Evolutionary conservation across 2,329 filamentous ascomycete species (phyloP).

Genomic region (Cercospora brassicicola): DNA sequence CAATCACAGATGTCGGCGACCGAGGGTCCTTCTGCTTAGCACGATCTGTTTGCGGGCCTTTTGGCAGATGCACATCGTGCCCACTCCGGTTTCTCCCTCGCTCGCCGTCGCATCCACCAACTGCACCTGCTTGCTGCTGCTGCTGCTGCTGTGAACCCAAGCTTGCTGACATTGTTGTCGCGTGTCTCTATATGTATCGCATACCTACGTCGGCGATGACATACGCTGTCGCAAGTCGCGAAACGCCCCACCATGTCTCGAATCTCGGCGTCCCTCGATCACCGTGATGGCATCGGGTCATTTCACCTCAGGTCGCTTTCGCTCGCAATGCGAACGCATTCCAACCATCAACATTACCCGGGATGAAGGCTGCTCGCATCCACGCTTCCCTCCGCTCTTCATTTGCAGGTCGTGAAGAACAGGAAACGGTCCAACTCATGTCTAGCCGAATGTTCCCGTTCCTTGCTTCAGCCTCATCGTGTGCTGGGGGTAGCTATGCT

Average conservation of each 20-base stretch:
- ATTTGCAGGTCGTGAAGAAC: neutral
- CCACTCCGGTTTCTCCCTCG: constrained; percentile 3
- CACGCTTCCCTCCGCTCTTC: neutral
- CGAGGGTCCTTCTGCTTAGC: neutral
- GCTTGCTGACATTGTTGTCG: neutral
- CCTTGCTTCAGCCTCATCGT: neutral
- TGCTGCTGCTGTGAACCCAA: neutral
- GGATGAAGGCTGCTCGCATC: neutral
- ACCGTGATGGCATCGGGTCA: neutral
- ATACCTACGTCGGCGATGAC: neutral
- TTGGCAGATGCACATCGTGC: neutral
- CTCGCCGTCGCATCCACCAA: neutral
- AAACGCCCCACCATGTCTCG: neutral
- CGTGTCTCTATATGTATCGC: neutral
- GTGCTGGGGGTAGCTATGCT: neutral
- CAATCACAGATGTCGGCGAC: neutral
- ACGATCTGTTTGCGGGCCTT: neutral
- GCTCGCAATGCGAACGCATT: neutral
- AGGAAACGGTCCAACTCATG: neutral
- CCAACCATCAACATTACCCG: neutral
- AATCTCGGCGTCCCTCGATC: neutral
- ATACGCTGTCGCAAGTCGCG: neutral
- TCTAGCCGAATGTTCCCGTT: neutral
- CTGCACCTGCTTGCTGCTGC: neutral
- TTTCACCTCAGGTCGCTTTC: neutral